Percentiles rank a stretch among this genome's conserved stretches.
These are phyloP conservation scores for Blastobotrys americana DNA, from an alignment of 805 yeast species.

Conservation along the genomic window DNA sequence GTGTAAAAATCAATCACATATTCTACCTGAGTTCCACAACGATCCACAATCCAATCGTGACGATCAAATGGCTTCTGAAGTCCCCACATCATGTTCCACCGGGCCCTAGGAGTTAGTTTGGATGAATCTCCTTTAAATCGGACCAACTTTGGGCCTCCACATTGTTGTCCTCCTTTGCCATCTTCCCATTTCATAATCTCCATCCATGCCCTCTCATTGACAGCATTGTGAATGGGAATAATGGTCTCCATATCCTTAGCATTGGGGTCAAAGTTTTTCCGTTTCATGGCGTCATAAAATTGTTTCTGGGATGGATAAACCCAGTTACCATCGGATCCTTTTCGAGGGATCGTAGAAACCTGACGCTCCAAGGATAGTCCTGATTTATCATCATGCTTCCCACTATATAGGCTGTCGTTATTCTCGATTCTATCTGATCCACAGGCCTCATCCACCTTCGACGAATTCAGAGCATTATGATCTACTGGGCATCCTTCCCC, in stretches of 20 bases:
- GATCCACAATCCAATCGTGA: conserved; percentile 86
- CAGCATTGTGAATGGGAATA: conserved; percentile 90
- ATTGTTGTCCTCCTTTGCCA: conserved; percentile 30
- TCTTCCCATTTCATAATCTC: conserved; percentile 79
- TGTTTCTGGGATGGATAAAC: conserved; percentile 93
- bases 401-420: conserved; percentile 1
- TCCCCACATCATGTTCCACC: conserved; percentile 54
- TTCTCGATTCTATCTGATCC: conserved; percentile 19
- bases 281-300: conserved; percentile 86
- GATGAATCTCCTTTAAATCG: conserved; percentile 85
- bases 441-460: conserved; percentile 28
- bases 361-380: conserved; percentile 66
- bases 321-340: conserved; percentile 67
- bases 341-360: conserved; percentile 75
- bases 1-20: conserved; percentile 90
- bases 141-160: conserved; percentile 81
- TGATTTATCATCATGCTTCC: conserved; percentile 10
- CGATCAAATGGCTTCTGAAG: conserved; percentile 83
- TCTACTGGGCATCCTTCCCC: conserved; percentile 57
- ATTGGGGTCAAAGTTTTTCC: conserved; percentile 82
- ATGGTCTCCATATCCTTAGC: conserved; percentile 80
- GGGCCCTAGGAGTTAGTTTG: conserved; percentile 82
- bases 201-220: conserved; percentile 87
- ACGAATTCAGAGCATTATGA: conserved; percentile 49
- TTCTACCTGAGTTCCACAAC: conserved; percentile 78